These are phyloP conservation scores for Bruguiera hainesii DNA, from an alignment of 441 rosid genomes.

Conservation along the genomic window DNA sequence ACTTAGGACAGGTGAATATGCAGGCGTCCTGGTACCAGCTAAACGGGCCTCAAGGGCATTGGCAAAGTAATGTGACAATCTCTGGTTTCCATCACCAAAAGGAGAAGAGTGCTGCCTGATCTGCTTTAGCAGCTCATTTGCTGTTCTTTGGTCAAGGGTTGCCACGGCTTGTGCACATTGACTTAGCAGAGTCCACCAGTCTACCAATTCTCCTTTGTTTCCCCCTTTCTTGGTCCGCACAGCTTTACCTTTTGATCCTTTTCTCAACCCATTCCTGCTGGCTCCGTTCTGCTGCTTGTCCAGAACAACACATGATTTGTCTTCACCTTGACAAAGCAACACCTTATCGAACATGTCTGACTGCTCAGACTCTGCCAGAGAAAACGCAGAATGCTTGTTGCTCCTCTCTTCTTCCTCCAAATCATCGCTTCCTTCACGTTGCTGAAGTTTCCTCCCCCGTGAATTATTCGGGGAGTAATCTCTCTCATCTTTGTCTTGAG, in stretches of 20 bases:
- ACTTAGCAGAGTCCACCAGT: constrained; percentile 56
- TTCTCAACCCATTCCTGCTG: constrained; percentile 15
- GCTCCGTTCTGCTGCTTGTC: constrained; percentile 22
- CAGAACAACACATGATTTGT: constrained; percentile 8
- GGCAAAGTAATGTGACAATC: constrained; percentile 70
- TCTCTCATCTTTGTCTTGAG: constrained; percentile 16
- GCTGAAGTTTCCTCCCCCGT: constrained; percentile 41
- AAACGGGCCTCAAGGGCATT: constrained; percentile 75
- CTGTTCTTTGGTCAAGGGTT: constrained; percentile 58
- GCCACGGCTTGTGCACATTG: constrained; percentile 84
- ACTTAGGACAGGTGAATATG: constrained; percentile 26
- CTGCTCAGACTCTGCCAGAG: constrained; percentile 40
- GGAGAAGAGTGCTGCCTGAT: constrained; percentile 61
- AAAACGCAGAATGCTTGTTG: constrained; percentile 60
- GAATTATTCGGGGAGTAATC: constrained; percentile 9
- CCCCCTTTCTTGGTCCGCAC: constrained; percentile 30
- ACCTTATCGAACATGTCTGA: constrained; percentile 55
- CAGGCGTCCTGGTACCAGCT: constrained; percentile 50
- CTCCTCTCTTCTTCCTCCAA: constrained; percentile 40
- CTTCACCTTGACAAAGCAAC: constrained; percentile 47
- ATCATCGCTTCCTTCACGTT: constrained; percentile 40
- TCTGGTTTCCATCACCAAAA: constrained; percentile 63
- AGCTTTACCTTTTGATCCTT: constrained; percentile 37
- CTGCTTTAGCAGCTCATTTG: constrained; percentile 59
- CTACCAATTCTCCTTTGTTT: constrained; percentile 49